Evolutionary conservation across 306 rosid genomes (phyloP).

Genomic region (Rubus parviflorus): DNA sequence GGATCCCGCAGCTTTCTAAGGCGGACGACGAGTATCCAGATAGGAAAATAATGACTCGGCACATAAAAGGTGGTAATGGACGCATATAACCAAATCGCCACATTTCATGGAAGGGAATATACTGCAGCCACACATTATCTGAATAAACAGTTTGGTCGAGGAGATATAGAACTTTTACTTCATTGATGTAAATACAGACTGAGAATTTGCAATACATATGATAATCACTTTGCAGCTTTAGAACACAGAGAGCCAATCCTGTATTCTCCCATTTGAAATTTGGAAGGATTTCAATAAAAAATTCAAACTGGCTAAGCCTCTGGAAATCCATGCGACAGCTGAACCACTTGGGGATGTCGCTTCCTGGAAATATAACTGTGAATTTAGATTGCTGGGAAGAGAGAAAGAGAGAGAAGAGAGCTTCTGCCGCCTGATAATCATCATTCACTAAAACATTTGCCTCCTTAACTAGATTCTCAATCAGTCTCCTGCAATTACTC

Average conservation of each 20-base stretch:
- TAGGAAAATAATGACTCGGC: too few relatives aligned
- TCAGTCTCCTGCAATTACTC: not conserved
- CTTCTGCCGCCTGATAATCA: not conserved
- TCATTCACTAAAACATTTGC: not conserved
- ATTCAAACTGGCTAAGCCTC: not conserved
- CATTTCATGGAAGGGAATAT: too few relatives aligned
- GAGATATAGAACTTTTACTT: too few relatives aligned
- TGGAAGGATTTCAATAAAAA: not conserved
- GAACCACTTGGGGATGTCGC: not conserved
- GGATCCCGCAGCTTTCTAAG: not conserved
- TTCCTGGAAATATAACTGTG: not conserved
- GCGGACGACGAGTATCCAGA: accelerated
- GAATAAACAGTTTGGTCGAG: too few relatives aligned
- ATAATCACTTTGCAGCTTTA: too few relatives aligned
- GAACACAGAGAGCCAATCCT: not conserved
- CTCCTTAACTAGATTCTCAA: not conserved
- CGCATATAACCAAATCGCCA: not conserved
- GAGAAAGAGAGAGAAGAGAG: not conserved
- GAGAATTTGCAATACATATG: too few relatives aligned
- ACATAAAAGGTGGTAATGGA: too few relatives aligned
- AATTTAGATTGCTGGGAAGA: accelerated
- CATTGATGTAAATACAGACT: too few relatives aligned
- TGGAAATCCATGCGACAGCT: not conserved
- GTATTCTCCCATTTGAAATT: not conserved
- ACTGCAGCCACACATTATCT: too few relatives aligned